These are phyloP conservation scores for Acanthamoeba lenticulata DNA, from an alignment of 208 protist genomes.

Conservation along the genomic window DNA sequence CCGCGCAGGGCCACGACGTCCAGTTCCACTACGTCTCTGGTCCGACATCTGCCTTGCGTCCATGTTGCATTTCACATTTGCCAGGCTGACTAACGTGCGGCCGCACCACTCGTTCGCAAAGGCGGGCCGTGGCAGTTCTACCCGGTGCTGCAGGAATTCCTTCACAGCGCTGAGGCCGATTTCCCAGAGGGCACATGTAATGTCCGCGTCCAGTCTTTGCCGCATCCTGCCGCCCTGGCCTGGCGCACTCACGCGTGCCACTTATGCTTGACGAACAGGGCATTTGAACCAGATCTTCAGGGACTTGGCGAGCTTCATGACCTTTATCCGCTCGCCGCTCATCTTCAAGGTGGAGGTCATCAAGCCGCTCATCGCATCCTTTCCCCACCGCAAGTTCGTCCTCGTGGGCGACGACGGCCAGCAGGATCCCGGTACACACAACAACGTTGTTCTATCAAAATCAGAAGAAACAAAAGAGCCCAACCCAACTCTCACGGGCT, in stretches of 20 bases:
- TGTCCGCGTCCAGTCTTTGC: neutral
- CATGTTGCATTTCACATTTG: neutral
- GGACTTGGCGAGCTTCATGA: neutral
- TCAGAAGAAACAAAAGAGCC: no score
- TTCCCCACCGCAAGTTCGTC: neutral
- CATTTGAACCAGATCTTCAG: neutral
- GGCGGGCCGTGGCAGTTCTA: conserved; percentile 46
- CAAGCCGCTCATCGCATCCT: neutral
- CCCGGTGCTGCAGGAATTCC: conserved; percentile 3
- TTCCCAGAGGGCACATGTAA: conserved; percentile 37
- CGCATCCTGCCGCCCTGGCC: no score
- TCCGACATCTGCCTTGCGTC: neutral
- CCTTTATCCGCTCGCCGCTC: neutral
- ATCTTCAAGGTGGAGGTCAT: neutral
- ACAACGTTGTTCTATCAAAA: no score
- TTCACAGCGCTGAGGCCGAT: neutral
- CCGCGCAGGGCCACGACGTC: neutral
- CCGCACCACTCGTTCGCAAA: neutral
- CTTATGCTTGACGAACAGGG: neutral
- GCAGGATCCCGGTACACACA: neutral
- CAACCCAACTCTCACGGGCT: no score
- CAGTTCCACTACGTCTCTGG: conserved; percentile 6
- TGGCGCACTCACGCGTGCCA: neutral
- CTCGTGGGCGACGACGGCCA: conserved; percentile 30
- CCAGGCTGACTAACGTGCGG: neutral